Evolutionary conservation across 2,329 filamentous ascomycete species (phyloP).

Genomic region (Sporothrix pallida): DNA sequence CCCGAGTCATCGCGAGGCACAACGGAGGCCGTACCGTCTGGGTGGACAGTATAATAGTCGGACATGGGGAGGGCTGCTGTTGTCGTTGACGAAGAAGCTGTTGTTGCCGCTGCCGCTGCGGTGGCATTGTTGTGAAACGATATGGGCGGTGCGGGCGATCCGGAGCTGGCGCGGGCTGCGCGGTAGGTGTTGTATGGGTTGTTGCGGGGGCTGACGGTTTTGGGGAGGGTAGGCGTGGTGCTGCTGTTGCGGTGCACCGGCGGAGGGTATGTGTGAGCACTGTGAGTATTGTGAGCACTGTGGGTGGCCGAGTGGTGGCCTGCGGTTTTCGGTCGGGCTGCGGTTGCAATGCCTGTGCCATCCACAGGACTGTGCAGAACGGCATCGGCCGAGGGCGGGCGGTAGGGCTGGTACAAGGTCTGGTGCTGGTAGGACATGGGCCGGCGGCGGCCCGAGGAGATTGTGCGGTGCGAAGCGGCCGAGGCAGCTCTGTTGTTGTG

Average conservation of each 20-base stretch:
- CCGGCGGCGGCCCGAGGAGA: conserved; percentile 25
- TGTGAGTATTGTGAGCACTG: not conserved
- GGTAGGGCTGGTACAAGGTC: conserved; percentile 34
- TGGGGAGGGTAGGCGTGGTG: not conserved
- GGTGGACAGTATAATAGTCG: conserved; percentile 19
- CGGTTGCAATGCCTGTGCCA: too few species aligned
- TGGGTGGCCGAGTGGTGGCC: too few species aligned
- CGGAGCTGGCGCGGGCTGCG: conserved; percentile 14
- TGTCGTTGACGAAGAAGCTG: too few species aligned
- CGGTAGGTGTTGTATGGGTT: conserved; percentile 30
- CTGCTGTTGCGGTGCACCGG: conserved; percentile 10
- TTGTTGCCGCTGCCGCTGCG: not conserved
- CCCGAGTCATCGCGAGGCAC: conserved; percentile 19
- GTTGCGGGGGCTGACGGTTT: conserved; percentile 1
- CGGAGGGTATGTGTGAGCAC: conserved; percentile 14
- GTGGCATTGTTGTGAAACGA: conserved; percentile 28
- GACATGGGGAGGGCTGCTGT: conserved; percentile 13
- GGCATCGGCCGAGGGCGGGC: conserved; percentile 22
- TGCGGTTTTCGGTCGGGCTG: too few species aligned
- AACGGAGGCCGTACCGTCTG: conserved; percentile 16
- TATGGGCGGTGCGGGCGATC: conserved; percentile 33
- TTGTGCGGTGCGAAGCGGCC: not conserved
- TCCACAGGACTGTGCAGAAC: not conserved
- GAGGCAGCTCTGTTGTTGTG: conserved; percentile 18
- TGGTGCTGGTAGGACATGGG: conserved; percentile 37